Conservation (phyloP, 306 rosid genomes). For the Sesbania bispinosa region DNA sequence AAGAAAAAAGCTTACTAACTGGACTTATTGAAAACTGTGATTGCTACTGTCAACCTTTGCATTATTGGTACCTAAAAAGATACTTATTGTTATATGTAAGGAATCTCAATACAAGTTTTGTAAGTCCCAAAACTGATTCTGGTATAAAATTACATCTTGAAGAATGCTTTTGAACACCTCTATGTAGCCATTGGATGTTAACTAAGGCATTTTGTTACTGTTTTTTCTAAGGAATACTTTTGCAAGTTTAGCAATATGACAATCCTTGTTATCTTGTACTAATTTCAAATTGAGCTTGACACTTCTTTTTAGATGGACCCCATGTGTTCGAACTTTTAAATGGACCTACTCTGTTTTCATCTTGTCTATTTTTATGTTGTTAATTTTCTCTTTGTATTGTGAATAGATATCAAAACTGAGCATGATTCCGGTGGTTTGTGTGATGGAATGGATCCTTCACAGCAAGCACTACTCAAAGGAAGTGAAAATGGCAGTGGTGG, state of each 20-base stretch:
- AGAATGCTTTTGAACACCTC: background rate
- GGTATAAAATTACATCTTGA: background rate
- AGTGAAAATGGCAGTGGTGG: slow-evolving; percentile 70
- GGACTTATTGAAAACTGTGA: background rate
- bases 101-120: background rate
- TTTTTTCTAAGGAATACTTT: background rate
- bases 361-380: background rate
- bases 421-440: slow-evolving; percentile 98
- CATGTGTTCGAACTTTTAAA: background rate
- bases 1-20: background rate
- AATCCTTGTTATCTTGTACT: background rate
- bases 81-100: background rate
- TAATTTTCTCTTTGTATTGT: slow-evolving; percentile 11
- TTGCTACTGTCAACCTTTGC: background rate
- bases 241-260: background rate
- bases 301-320: background rate
- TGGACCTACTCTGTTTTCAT: background rate
- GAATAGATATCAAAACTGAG: slow-evolving; percentile 85
- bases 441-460: slow-evolving; percentile 94
- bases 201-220: background rate
- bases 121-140: background rate
- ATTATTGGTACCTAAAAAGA: background rate
- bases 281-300: background rate
- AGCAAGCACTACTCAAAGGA: slow-evolving; percentile 72
- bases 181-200: background rate